phyloP scores from a whole-genome alignment of 345 rosid species.

The Cardiospermum halicacabum region DNA sequence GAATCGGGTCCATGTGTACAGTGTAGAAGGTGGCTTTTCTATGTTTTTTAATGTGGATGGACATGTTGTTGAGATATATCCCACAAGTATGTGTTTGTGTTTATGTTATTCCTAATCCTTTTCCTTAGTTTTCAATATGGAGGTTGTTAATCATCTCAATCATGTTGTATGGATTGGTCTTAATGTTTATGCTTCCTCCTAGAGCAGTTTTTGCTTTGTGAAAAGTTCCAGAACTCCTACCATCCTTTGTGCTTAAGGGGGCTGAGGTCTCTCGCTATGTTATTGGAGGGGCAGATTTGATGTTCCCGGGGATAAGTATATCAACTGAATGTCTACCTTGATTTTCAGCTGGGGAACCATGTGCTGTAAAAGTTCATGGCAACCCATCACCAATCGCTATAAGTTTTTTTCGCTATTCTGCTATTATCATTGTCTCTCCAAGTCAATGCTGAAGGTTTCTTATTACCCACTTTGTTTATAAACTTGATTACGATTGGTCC shows the following conservation, averaged over 20 bases:
- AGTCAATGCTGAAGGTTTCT: neutral
- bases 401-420: slow-evolving; percentile 23
- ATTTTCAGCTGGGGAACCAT: slow-evolving; percentile 71
- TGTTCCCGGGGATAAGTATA: slow-evolving; percentile 87
- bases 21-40: slow-evolving; percentile 79
- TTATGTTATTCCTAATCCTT: neutral
- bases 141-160: neutral
- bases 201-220: slow-evolving; percentile 87
- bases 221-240: slow-evolving; percentile 78
- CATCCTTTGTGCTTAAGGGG: slow-evolving; percentile 75
- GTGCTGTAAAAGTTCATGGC: slow-evolving; percentile 95
- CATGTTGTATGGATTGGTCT: neutral
- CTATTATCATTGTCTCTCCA: neutral
- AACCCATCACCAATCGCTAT: slow-evolving; percentile 88
- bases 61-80: slow-evolving; percentile 70
- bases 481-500: slow-evolving; percentile 64
- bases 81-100: slow-evolving; percentile 55
- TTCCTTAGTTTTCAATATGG: neutral
- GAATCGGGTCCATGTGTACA: slow-evolving; percentile 67
- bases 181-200: neutral
- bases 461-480: slow-evolving; percentile 1
- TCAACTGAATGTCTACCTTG: slow-evolving; percentile 63
- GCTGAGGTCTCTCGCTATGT: slow-evolving; percentile 87
- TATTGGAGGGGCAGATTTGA: slow-evolving; percentile 96
- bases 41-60: slow-evolving; percentile 89